Base-by-base conservation (phyloP, 805 yeast genomes). In the Blastobotrys muscicola region DNA sequence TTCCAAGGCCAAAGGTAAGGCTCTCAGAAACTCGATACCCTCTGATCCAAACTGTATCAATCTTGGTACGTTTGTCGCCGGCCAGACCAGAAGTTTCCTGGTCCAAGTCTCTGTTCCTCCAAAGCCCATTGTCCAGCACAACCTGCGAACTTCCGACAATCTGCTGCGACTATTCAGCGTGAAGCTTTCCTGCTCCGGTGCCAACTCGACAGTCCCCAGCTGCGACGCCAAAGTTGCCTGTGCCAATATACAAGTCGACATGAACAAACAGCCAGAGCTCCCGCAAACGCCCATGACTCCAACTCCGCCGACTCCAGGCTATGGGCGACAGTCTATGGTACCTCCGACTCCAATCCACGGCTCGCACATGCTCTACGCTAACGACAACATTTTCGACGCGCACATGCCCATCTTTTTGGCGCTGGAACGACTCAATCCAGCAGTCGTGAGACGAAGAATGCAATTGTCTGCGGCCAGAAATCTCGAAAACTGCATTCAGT, bases 391-490 rank as follows among this genome's bases (percentile, higher is more conserved):
- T 11, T 13, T 12, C 8, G 35, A 7, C 16, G 13, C 11, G 12
- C 43, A 23, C 11, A 33, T 42, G n/a, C 48, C 48, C 11, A 33
- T 47, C 11, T 36, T 47, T 29, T 14, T 45, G 31, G 45, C 45
- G 3, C 29, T 32, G 13, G 38, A 42, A n/a, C 37, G 29, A 23
- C 47, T 41, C 14, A 37, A 32, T 29, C 7, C 38, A 1, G 38
- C 26, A 12, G 47, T 50, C 1, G 38, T 41, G 13, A 23, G 31
- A 20, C 41, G 49, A 9, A 12, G 52, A 15, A 38, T 50, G 14
- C 45, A 46, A 45, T 42, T 50, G 16, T 37, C 46, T 8, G 44
- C 43, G 4, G 47, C 44, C 23, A 30, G 45, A 4, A 37, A 46
- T 8, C 36, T 50, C 20, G 45, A 42, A 36, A 14, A n/a, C 26